Evolutionary conservation across 805 yeast genomes (phyloP).

Genomic region (Nakazawaea siamensis): DNA sequence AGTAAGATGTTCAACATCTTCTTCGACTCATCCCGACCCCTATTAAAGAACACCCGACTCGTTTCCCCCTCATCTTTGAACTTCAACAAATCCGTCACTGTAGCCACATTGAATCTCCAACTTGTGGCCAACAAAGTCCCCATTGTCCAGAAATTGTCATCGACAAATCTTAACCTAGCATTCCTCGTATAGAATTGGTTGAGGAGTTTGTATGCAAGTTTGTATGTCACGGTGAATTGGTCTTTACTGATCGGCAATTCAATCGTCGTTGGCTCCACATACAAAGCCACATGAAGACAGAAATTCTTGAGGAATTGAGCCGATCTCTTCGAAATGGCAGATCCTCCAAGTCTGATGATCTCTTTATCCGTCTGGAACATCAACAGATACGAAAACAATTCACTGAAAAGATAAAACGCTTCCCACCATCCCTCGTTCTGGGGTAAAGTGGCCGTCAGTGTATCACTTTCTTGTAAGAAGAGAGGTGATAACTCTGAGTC

Average conservation of each 20-base stretch:
- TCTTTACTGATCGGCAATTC: conserved; percentile 8
- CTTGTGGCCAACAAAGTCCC: neutral
- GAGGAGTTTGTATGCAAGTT: conserved; percentile 40
- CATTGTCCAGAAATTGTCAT: conserved; percentile 46
- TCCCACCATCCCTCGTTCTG: conserved; percentile 23
- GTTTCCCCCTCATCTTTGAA: too few relatives aligned
- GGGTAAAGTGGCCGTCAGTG: too few relatives aligned
- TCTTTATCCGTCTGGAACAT: conserved; percentile 62
- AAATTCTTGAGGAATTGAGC: conserved; percentile 40
- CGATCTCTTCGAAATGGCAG: conserved; percentile 30
- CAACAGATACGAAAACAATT: conserved; percentile 58
- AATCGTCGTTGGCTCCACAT: neutral
- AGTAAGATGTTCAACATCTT: conserved; percentile 36
- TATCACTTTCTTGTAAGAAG: too few relatives aligned
- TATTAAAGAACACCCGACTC: too few relatives aligned
- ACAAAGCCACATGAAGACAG: conserved; percentile 29
- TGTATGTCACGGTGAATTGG: conserved; percentile 11
- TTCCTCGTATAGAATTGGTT: conserved; percentile 62
- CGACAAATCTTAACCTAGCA: conserved; percentile 47
- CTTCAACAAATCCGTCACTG: conserved; percentile 10
- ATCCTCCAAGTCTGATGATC: conserved; percentile 33
- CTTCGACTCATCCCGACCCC: too few relatives aligned
- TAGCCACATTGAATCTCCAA: conserved; percentile 2
- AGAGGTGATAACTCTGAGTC: too few relatives aligned
- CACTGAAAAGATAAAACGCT: conserved; percentile 45